A percentile compares a stretch with the other conserved stretches of the same genome.
Conservation (phyloP, 768 basidiomycete species). For the Boletus sensibilis region DNA sequence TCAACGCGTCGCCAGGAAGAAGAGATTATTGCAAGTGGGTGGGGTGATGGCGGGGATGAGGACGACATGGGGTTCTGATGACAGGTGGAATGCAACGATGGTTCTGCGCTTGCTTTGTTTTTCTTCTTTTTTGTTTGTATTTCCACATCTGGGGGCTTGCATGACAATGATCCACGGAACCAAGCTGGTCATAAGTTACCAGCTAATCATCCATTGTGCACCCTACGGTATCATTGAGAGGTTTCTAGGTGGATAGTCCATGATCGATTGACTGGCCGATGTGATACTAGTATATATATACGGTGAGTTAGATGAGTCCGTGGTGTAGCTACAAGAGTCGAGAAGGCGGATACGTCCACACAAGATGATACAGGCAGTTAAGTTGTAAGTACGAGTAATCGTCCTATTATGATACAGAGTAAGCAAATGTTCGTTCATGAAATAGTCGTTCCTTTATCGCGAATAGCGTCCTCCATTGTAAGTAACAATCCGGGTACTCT, state of each 20-base stretch:
- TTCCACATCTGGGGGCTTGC: constrained; percentile 12
- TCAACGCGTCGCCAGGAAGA: constrained; percentile 50
- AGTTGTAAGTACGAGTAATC: not conserved
- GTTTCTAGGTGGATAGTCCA: not conserved
- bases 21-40: constrained; percentile 63
- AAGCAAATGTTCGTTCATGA: not conserved
- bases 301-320: constrained; percentile 5
- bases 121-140: constrained; percentile 15
- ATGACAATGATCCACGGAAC: constrained; percentile 10
- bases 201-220: constrained; percentile 5
- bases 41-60: constrained; percentile 65
- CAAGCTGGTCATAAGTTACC: constrained; percentile 10
- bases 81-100: not conserved
- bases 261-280: not conserved
- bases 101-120: constrained; percentile 1
- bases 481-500: not conserved
- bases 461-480: constrained; percentile 1
- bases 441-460: not conserved
- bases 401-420: constrained; percentile 9
- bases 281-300: not conserved
- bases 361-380: constrained; percentile 2
- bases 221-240: not conserved
- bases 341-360: not conserved
- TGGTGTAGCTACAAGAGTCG: constrained; percentile 7
- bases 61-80: constrained; percentile 71